These are phyloP conservation scores for Ophiostoma ulmi DNA, from an alignment of 2,329 filamentous ascomycete species.

Conservation along the genomic window DNA sequence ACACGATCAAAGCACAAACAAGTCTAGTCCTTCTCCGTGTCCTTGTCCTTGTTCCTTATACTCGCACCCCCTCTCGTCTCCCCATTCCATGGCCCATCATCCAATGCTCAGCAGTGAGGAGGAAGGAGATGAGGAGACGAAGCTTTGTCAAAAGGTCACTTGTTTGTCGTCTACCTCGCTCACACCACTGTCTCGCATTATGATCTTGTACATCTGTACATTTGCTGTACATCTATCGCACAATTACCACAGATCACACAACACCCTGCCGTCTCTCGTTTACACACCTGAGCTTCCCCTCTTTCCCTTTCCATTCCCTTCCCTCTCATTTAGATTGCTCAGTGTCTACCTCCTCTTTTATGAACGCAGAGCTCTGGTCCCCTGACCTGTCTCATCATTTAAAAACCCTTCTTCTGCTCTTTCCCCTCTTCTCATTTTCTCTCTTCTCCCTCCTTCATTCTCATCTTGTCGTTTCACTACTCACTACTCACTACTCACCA, in stretches of 20 bases:
- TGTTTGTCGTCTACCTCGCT: background rate
- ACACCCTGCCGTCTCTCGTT: conserved; percentile 7
- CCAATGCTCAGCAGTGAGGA: background rate
- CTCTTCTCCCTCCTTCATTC: background rate
- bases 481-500: background rate
- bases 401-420: background rate
- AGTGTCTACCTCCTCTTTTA: conserved; percentile 12
- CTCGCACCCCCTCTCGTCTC: conserved; percentile 7
- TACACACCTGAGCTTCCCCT: conserved; percentile 21
- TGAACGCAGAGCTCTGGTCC: conserved; percentile 3
- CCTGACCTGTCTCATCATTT: background rate
- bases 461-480: conserved; percentile 12
- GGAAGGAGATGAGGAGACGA: background rate
- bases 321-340: background rate
- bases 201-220: background rate
- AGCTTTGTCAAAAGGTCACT: background rate
- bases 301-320: background rate
- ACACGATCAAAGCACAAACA: conserved; percentile 5
- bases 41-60: background rate
- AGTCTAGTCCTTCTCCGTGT: background rate
- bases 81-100: background rate
- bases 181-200: background rate
- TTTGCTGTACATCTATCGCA: background rate
- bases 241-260: conserved; percentile 2
- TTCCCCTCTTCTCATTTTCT: conserved; percentile 11